phyloP scores from a whole-genome alignment of 441 rosid species.

The Pelargonium myrrhifolium region DNA sequence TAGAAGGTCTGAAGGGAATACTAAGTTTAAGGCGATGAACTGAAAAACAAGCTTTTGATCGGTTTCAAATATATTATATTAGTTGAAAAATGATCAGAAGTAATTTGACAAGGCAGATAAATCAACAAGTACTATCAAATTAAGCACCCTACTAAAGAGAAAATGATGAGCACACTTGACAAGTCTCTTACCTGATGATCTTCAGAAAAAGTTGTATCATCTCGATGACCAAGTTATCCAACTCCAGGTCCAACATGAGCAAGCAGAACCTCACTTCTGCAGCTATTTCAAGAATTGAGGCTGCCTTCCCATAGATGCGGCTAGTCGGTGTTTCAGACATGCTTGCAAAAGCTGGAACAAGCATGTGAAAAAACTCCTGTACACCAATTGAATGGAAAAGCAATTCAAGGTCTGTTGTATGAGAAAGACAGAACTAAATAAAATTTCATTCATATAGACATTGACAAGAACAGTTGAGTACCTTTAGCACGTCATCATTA shows the following conservation, averaged over 20 bases:
- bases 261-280: constrained; percentile 46
- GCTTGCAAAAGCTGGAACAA: constrained; percentile 43
- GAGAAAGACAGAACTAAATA: neutral
- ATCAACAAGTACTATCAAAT: neutral
- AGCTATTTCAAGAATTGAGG: constrained; percentile 47
- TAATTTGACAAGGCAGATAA: neutral
- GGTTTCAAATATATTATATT: neutral
- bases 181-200: constrained; percentile 38
- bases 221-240: constrained; percentile 42
- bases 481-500: constrained; percentile 58
- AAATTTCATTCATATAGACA: neutral
- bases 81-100: neutral
- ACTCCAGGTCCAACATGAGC: constrained; percentile 65
- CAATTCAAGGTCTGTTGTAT: constrained; percentile 5
- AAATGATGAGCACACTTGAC: neutral
- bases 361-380: constrained; percentile 52
- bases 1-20: neutral
- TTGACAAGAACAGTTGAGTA: constrained; percentile 9
- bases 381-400: constrained; percentile 16
- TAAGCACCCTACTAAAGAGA: neutral
- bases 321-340: constrained; percentile 39
- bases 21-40: neutral
- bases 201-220: constrained; percentile 46
- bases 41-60: neutral
- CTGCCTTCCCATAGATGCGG: constrained; percentile 42